Percentiles rank a stretch among this genome's conserved stretches.
Conservation (phyloP, 1,284 basidiomycete species). For the Cutaneotrichosporon mucoides region DNA sequence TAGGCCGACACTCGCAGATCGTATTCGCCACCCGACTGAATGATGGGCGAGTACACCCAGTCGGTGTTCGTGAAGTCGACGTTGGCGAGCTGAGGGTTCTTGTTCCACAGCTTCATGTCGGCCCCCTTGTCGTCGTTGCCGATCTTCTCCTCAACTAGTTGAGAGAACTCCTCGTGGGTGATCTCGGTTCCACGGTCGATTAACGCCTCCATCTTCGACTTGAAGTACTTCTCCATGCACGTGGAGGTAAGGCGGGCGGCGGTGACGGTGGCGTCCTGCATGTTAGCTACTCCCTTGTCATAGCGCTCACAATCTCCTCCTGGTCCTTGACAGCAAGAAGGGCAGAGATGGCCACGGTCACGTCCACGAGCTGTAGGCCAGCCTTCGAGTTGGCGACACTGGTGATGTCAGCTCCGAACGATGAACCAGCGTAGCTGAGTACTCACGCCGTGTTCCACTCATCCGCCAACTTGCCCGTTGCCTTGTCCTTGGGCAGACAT, state of each 20-base stretch:
- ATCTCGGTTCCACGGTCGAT: slow-evolving; percentile 88
- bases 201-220: slow-evolving; percentile 81
- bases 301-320: slow-evolving; percentile 70
- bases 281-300: slow-evolving; percentile 4
- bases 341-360: slow-evolving; percentile 67
- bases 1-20: slow-evolving; percentile 83
- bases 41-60: slow-evolving; percentile 91
- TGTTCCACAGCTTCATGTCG: slow-evolving; percentile 85
- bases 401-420: not conserved
- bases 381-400: slow-evolving; percentile 29
- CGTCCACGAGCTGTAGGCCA: slow-evolving; percentile 68
- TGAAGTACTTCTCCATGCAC: slow-evolving; percentile 78
- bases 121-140: slow-evolving; percentile 81
- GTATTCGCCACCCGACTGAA: slow-evolving; percentile 90
- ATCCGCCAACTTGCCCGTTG: slow-evolving; percentile 45
- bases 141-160: slow-evolving; percentile 64
- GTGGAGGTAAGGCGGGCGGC: slow-evolving; percentile 80
- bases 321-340: slow-evolving; percentile 84
- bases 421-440: not conserved
- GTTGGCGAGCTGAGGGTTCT: slow-evolving; percentile 64
- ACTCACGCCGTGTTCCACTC: slow-evolving; percentile 54
- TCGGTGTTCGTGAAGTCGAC: slow-evolving; percentile 84
- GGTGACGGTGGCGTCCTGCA: slow-evolving; percentile 68
- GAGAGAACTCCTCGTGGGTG: slow-evolving; percentile 77
- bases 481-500: slow-evolving; percentile 47